These are phyloP conservation scores for Leccinum angustisporum DNA, from an alignment of 1,284 basidiomycete species.

Conservation along the genomic window DNA sequence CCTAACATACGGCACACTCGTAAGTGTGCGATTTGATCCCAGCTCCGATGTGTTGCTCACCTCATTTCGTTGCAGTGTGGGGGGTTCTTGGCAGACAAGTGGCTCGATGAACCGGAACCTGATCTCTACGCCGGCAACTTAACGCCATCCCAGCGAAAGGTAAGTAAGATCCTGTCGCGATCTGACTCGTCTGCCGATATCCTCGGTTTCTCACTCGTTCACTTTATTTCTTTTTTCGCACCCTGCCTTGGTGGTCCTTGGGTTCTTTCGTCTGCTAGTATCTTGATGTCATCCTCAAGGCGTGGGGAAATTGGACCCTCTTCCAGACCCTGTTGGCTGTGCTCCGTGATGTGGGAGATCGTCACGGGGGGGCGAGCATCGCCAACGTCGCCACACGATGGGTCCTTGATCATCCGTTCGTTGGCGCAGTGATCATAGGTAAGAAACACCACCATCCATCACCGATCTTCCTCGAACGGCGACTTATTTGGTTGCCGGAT, in stretches of 20 bases:
- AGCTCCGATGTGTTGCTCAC: constrained; percentile 7
- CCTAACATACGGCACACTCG: constrained; percentile 78
- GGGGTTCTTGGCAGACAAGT: constrained; percentile 76
- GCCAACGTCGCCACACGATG: constrained; percentile 78
- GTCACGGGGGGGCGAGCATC: constrained; percentile 65
- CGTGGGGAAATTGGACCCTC: constrained; percentile 75
- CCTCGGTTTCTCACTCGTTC: background rate
- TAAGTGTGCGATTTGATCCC: constrained; percentile 35
- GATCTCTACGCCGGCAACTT: constrained; percentile 61
- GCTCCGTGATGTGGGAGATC: constrained; percentile 64
- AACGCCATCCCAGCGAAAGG: constrained; percentile 82
- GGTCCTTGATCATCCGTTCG: constrained; percentile 76
- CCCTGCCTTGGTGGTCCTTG: background rate
- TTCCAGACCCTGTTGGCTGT: constrained; percentile 66
- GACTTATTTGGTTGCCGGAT: constrained; percentile 3
- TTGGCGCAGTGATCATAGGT: constrained; percentile 80
- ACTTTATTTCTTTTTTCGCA: background rate
- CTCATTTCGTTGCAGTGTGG: constrained; percentile 58
- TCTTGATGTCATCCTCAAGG: constrained; percentile 75
- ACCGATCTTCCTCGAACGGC: constrained; percentile 4
- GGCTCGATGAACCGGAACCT: constrained; percentile 67
- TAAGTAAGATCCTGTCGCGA: constrained; percentile 26
- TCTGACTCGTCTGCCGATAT: background rate
- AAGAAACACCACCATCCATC: constrained; percentile 19
- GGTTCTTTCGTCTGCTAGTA: constrained; percentile 47